Percentiles rank a stretch among this genome's conserved stretches.
phyloP scores from a whole-genome alignment of 2,329 filamentous ascomycete genomes.

The Colletotrichum sp. region DNA sequence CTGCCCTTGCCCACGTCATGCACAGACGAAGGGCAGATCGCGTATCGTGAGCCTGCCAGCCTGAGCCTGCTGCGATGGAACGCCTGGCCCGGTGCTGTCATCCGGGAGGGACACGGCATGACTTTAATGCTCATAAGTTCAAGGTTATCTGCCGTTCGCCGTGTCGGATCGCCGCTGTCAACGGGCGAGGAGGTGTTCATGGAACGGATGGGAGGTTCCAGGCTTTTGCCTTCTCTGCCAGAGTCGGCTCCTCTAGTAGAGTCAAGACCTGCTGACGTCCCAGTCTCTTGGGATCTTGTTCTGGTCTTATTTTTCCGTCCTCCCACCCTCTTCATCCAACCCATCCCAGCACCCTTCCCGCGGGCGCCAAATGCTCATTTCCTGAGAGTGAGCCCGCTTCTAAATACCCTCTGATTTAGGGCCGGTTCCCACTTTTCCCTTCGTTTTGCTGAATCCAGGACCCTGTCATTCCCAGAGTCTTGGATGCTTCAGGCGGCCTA shows the following conservation, averaged over 20 bases:
- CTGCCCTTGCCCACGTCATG: slow-evolving; percentile 6
- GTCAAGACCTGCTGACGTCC: not conserved
- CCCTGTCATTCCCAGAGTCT: not conserved
- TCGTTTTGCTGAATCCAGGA: not conserved
- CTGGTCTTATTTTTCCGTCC: not conserved
- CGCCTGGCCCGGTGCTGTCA: slow-evolving; percentile 7
- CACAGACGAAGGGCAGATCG: not conserved
- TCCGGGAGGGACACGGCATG: not conserved
- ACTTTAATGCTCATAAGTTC: not conserved
- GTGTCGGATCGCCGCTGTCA: slow-evolving; percentile 10
- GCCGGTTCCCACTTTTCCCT: slow-evolving; percentile 17
- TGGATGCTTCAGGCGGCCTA: slow-evolving; percentile 17
- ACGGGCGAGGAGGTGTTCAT: not conserved
- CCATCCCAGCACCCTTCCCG: not conserved
- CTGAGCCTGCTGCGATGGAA: not conserved
- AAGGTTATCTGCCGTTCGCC: not conserved
- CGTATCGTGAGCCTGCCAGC: not conserved
- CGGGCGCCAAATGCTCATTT: slow-evolving; percentile 8
- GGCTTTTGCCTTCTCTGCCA: not conserved
- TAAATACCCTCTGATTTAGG: not conserved
- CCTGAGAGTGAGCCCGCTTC: not conserved
- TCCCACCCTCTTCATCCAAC: not conserved
- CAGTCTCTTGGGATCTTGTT: not conserved
- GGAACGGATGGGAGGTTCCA: not conserved
- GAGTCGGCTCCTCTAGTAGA: not conserved